Percentiles rank a stretch among this genome's conserved stretches.
phyloP scores from a whole-genome alignment of 768 basidiomycete species.

The Pleurotus salmoneostramineus region DNA sequence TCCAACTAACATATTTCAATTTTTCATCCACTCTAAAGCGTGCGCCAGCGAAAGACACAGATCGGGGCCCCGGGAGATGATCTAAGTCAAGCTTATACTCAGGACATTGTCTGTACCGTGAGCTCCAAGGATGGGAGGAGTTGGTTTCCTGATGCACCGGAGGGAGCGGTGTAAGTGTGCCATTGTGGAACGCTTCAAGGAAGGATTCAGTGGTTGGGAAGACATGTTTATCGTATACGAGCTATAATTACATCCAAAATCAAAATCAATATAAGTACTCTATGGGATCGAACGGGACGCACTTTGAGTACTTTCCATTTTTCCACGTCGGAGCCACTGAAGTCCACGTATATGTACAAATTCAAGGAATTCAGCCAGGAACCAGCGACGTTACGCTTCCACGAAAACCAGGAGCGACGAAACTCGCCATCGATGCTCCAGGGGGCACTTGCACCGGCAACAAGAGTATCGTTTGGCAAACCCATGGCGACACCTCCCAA shows the following conservation, averaged over 20 bases:
- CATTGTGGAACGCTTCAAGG: slow-evolving; percentile 47
- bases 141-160: slow-evolving; percentile 25
- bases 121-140: slow-evolving; percentile 34
- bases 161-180: slow-evolving; percentile 40
- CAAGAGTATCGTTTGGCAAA: slow-evolving; percentile 44
- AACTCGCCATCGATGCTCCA: slow-evolving; percentile 60
- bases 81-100: slow-evolving; percentile 47
- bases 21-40: slow-evolving; percentile 52
- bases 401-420: slow-evolving; percentile 49
- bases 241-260: slow-evolving; percentile 17
- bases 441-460: slow-evolving; percentile 41
- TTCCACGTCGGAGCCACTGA: slow-evolving; percentile 46
- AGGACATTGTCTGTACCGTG: slow-evolving; percentile 32
- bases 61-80: slow-evolving; percentile 59
- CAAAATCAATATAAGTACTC: not conserved
- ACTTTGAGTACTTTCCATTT: slow-evolving; percentile 53
- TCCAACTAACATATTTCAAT: slow-evolving; percentile 56
- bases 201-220: slow-evolving; percentile 47
- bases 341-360: slow-evolving; percentile 55
- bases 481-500: slow-evolving; percentile 36
- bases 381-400: slow-evolving; percentile 45
- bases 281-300: not conserved
- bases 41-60: slow-evolving; percentile 55
- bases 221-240: slow-evolving; percentile 58
- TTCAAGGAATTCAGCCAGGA: slow-evolving; percentile 48